Percentiles rank a stretch among this genome's conserved stretches.
These are phyloP conservation scores for Hortaea werneckii DNA, from an alignment of 2,329 filamentous ascomycete genomes.

Conservation along the genomic window DNA sequence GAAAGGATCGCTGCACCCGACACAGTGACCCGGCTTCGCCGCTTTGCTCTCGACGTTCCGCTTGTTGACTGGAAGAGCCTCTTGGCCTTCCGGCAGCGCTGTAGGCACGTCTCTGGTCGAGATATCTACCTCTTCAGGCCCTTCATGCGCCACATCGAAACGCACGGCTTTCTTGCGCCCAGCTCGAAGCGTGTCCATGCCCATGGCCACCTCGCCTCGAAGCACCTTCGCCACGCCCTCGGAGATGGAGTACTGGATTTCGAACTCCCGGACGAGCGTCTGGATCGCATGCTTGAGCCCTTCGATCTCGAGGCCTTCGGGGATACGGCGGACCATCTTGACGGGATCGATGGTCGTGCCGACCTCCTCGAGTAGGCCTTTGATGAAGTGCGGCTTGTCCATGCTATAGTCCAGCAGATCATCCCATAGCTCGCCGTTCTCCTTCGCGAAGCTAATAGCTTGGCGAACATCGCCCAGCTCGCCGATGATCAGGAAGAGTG, in stretches of 20 bases:
- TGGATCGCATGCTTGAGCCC: conserved; percentile 79
- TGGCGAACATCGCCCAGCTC: conserved; percentile 83
- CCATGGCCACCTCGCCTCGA: conserved; percentile 72
- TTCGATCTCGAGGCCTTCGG: conserved; percentile 84
- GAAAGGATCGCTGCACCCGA: conserved; percentile 29
- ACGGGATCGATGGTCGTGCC: conserved; percentile 87
- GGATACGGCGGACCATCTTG: conserved; percentile 78
- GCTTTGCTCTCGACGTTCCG: conserved; percentile 13
- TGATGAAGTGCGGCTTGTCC: conserved; percentile 94
- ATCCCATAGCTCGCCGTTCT: conserved; percentile 90
- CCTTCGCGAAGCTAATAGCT: conserved; percentile 88
- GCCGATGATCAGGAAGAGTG: conserved; percentile 86
- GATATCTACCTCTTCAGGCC: conserved; percentile 21
- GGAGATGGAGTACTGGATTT: conserved; percentile 88
- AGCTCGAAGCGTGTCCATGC: conserved; percentile 68
- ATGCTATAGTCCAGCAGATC: conserved; percentile 91
- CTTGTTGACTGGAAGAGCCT: conserved; percentile 13
- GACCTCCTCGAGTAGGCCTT: conserved; percentile 82
- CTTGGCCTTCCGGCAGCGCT: conserved; percentile 13
- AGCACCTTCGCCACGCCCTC: conserved; percentile 80
- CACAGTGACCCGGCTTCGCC: conserved; percentile 28
- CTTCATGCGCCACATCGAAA: conserved; percentile 56
- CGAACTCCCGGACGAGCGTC: conserved; percentile 89
- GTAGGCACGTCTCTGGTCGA: conserved; percentile 23
- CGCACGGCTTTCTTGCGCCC: conserved; percentile 80